These are phyloP conservation scores for Paragyromitra xinjiangensis DNA, from an alignment of 495 filamentous ascomycete species.

Conservation along the genomic window DNA sequence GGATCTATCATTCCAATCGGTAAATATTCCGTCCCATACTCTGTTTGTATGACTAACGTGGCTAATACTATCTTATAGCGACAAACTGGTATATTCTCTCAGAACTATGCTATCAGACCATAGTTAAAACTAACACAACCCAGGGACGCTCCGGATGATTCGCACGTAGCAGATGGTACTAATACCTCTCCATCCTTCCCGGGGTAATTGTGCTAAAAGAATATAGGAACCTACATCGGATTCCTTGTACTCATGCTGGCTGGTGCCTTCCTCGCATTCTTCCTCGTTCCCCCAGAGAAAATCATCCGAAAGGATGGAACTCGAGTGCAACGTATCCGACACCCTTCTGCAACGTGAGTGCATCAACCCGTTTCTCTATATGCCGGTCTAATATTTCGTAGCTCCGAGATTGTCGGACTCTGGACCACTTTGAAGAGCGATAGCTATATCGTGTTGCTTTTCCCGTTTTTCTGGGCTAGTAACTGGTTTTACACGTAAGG, in stretches of 20 bases:
- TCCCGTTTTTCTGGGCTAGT: slow-evolving; percentile 85
- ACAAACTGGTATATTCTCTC: slow-evolving; percentile 45
- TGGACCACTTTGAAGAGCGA: slow-evolving; percentile 75
- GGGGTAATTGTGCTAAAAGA: slow-evolving; percentile 65
- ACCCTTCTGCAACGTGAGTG: slow-evolving; percentile 45
- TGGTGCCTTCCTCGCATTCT: slow-evolving; percentile 76
- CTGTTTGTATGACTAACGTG: neutral
- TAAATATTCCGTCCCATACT: neutral
- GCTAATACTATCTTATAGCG: slow-evolving; percentile 20
- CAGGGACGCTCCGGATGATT: slow-evolving; percentile 19
- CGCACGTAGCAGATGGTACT: slow-evolving; percentile 34
- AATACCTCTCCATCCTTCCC: slow-evolving; percentile 21
- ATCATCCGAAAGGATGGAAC: slow-evolving; percentile 83
- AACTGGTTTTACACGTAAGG: slow-evolving; percentile 78
- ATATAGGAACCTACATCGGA: slow-evolving; percentile 86
- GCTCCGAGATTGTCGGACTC: slow-evolving; percentile 78
- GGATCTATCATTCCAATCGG: slow-evolving; percentile 70
- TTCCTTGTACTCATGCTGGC: slow-evolving; percentile 86
- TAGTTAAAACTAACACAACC: slow-evolving; percentile 21
- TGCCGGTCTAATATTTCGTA: slow-evolving; percentile 47
- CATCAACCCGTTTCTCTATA: neutral
- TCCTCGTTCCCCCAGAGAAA: slow-evolving; percentile 77
- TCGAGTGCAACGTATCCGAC: slow-evolving; percentile 54
- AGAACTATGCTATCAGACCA: neutral
- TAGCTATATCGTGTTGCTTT: slow-evolving; percentile 82